These are phyloP conservation scores for Russula foetens DNA, from an alignment of 768 basidiomycete genomes.

Conservation along the genomic window DNA sequence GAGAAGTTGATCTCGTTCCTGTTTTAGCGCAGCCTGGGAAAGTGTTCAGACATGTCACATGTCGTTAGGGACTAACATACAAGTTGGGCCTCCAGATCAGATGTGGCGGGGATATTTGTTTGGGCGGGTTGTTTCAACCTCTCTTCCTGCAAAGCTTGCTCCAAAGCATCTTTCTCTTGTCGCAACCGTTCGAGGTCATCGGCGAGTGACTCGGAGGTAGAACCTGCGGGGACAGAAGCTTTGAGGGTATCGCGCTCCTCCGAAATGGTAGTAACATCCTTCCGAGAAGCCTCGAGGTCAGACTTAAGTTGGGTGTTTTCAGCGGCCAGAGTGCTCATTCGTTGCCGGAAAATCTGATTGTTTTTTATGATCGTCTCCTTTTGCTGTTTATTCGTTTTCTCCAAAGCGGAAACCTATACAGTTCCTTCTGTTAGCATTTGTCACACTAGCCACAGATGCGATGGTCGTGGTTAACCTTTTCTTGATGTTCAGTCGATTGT, in stretches of 20 bases:
- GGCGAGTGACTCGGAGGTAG: conserved; percentile 12
- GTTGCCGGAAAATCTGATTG: conserved; percentile 16
- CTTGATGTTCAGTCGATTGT: conserved; percentile 5
- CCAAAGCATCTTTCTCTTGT: conserved; percentile 31
- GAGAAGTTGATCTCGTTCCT: conserved; percentile 55
- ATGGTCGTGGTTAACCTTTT: conserved; percentile 19
- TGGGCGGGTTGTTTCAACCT: conserved; percentile 22
- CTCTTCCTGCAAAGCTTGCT: conserved; percentile 33
- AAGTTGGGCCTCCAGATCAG: conserved; percentile 24
- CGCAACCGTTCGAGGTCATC: conserved; percentile 27
- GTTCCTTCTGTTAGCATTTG: neutral
- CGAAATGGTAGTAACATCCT: conserved; percentile 21
- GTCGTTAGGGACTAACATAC: conserved; percentile 24
- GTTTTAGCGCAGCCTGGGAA: conserved; percentile 40
- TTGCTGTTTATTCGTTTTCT: conserved; percentile 13
- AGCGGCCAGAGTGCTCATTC: conserved; percentile 11
- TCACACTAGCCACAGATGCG: neutral
- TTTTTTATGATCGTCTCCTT: conserved; percentile 14
- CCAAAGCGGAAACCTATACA: conserved; percentile 16
- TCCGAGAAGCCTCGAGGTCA: conserved; percentile 20
- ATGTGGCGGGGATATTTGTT: conserved; percentile 11
- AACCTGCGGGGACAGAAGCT: conserved; percentile 22
- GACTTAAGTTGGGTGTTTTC: conserved; percentile 16
- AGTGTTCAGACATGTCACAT: neutral
- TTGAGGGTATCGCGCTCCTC: conserved; percentile 31